Base-by-base conservation (phyloP, 228 moss, liverwort and hornwort species). In the Sphagnum magellanicum region DNA sequence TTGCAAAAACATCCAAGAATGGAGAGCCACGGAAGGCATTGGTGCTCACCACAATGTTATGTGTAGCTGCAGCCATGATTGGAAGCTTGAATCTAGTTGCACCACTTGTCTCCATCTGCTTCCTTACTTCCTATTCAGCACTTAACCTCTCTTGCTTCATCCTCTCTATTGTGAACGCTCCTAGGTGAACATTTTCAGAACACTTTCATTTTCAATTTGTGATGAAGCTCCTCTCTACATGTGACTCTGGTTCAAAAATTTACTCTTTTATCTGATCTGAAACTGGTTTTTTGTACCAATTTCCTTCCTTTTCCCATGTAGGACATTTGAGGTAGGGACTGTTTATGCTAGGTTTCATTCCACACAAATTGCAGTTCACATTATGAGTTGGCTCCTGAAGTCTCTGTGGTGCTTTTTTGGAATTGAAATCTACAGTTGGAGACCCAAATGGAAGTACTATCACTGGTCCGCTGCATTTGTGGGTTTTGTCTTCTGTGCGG, bases 71-170 rank as follows among this genome's bases (percentile, higher is more conserved):
- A n/a, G 83, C 91, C 51, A 98, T 93, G 97, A 91, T 98, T 50
- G 97, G 97, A 69, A 98, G 97, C 53, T 79, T 98, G 60, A 90
- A 93, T 59, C 85, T 90, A 5, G 97, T 98, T 65, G 97, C 97
- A 47, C 93, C 97, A 48, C 74, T 98, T 4, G 93, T 93, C 8
- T 98, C 93, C 7, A 98, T 98, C 50, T 98, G 97, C 73, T 98
- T 98, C 70, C 73, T 98, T 6, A 93, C 93, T 73, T 93, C 91
- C 69, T 98, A 98, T 77, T 84, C 97, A 0, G 97, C 97, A 55
- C 89, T 98, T 50, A 98, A 98, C 76, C 81, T 92, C 71, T 93
- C 93, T 9, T 98, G 97, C 82, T 77, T 93, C 6, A 80, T 98
- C 0, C 81, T 91, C 6, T 93, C 91, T 0, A 75, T 87, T 4